Percentiles rank a stretch among this genome's conserved stretches.
phyloP scores from a whole-genome alignment of 257 asterid species.

The Linaria vulgaris region DNA sequence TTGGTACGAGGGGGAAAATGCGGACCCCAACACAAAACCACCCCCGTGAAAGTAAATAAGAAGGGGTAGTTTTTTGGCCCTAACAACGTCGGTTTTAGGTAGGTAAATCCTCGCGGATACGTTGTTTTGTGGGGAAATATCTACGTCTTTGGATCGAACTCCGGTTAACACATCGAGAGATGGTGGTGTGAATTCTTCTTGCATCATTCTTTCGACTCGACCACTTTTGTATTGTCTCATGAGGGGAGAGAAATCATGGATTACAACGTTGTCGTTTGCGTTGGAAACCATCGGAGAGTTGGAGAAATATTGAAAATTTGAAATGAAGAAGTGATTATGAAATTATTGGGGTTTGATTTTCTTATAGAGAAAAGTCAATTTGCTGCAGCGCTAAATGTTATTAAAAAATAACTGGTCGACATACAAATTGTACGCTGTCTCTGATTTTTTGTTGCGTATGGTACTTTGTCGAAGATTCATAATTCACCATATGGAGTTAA shows the following conservation, averaged over 20 bases:
- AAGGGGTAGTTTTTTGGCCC: constrained; percentile 24
- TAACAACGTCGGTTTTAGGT: constrained; percentile 11
- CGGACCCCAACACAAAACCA: constrained; percentile 26
- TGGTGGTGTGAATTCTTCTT: constrained; percentile 16
- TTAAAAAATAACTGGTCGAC: no score
- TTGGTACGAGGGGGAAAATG: constrained; percentile 26
- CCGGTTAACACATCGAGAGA: constrained; percentile 18
- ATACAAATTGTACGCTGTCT: no score
- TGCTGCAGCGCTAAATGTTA: no score
- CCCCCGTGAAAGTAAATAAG: constrained; percentile 41
- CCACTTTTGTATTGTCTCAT: constrained; percentile 28
- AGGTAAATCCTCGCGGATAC: constrained; percentile 25
- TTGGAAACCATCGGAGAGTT: no score
- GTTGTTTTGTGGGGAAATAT: constrained; percentile 7
- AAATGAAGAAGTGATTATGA: no score
- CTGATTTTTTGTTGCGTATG: no score
- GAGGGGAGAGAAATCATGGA: constrained; percentile 20
- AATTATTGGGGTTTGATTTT: no score
- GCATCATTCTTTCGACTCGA: constrained; percentile 23
- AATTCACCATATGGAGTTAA: no score
- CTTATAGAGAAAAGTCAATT: no score
- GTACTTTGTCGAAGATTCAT: no score
- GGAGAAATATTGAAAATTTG: no score
- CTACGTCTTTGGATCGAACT: constrained; percentile 34
- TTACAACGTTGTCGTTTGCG: no score